A percentile compares a stretch with the other conserved stretches of the same genome.
Evolutionary conservation across 345 rosid genomes (phyloP).

Genomic region (Mallotus nudiflorus): DNA sequence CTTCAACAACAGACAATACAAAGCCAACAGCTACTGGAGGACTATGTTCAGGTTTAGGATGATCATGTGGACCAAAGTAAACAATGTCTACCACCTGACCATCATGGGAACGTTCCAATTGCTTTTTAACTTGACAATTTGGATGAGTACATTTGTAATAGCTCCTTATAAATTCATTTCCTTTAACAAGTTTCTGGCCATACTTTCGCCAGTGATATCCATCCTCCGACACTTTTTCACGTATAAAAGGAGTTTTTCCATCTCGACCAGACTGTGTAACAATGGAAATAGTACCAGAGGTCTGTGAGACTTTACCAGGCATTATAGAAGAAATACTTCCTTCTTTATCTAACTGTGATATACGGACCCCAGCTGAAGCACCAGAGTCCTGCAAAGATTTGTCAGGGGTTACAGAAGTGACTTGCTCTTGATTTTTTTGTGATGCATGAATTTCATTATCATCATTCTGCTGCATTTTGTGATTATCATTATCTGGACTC

Average conservation of each 20-base stretch:
- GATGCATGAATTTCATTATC: conserved; percentile 17
- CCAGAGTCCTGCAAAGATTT: conserved; percentile 29
- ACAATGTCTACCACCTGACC: conserved; percentile 65
- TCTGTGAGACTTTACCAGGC: conserved; percentile 32
- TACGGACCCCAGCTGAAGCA: conserved; percentile 16
- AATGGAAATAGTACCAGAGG: conserved; percentile 33
- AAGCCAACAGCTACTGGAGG: conserved; percentile 42
- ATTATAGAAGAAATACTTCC: conserved; percentile 35
- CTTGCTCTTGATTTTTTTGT: conserved; percentile 35
- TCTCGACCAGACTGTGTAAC: conserved; percentile 47
- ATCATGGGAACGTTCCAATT: conserved; percentile 66
- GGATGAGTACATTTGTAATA: conserved; percentile 84
- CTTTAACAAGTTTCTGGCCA: conserved; percentile 91
- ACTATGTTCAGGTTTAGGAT: conserved; percentile 55
- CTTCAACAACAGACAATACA: conserved; percentile 50
- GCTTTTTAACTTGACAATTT: conserved; percentile 84
- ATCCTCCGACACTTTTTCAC: conserved; percentile 78
- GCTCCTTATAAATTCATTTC: conserved; percentile 88
- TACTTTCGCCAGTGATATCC: conserved; percentile 95
- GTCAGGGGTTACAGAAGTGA: conserved; percentile 24
- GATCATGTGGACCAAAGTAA: conserved; percentile 79
- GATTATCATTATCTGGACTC: conserved; percentile 24
- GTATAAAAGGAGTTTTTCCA: conserved; percentile 52
- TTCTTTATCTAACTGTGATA: conserved; percentile 33
- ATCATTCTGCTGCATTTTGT: background rate